These are phyloP conservation scores for Didymosphaeria variabile DNA, from an alignment of 2,329 filamentous ascomycete genomes.

Conservation along the genomic window DNA sequence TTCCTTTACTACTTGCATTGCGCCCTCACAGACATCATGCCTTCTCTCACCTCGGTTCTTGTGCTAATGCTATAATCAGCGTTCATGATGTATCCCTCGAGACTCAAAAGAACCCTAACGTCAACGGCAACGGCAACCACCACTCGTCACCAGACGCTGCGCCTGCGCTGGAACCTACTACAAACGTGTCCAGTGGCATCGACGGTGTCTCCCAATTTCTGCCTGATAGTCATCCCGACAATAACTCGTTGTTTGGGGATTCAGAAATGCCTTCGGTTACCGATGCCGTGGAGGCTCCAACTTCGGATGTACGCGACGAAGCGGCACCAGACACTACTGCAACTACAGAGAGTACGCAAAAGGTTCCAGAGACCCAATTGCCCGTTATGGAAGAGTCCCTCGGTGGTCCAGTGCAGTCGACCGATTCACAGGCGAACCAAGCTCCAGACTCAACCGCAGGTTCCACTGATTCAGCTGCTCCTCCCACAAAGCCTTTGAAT, in stretches of 20 bases:
- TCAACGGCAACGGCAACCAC: conserved; percentile 39
- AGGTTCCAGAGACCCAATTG: conserved; percentile 42
- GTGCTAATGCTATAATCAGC: conserved; percentile 27
- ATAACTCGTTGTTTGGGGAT: conserved; percentile 51
- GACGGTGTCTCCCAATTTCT: conserved; percentile 55
- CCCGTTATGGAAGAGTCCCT: conserved; percentile 21
- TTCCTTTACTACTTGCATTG: background rate
- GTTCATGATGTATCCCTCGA: conserved; percentile 45
- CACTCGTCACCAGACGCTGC: conserved; percentile 36
- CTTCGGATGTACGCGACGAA: conserved; percentile 47
- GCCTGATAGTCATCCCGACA: conserved; percentile 51
- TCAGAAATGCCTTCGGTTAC: conserved; percentile 45
- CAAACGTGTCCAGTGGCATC: conserved; percentile 55
- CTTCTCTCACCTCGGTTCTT: conserved; percentile 30
- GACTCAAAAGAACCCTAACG: conserved; percentile 30
- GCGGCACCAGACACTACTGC: conserved; percentile 25
- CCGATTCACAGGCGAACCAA: conserved; percentile 40
- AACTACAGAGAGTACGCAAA: conserved; percentile 36
- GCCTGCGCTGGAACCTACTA: conserved; percentile 48
- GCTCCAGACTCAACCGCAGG: conserved; percentile 27
- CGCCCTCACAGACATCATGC: background rate
- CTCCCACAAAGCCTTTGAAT: conserved; percentile 46
- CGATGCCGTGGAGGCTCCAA: conserved; percentile 53
- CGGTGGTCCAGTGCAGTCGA: conserved; percentile 15
- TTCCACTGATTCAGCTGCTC: conserved; percentile 22